These are phyloP conservation scores for Comarum palustre DNA, from an alignment of 306 rosid genomes.

Conservation along the genomic window DNA sequence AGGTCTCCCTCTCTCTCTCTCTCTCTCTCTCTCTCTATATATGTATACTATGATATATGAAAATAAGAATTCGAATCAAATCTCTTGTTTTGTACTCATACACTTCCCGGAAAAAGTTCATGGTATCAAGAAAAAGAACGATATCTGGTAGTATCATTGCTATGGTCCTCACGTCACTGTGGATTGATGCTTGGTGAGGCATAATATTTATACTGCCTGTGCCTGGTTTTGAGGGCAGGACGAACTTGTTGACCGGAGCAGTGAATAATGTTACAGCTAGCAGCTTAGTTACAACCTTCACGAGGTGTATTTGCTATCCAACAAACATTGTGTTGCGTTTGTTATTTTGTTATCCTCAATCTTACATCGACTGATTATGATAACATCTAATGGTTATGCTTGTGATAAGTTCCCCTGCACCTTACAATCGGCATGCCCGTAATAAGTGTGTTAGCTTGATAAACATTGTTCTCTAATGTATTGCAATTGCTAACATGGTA, in stretches of 20 bases:
- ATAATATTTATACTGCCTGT: not conserved
- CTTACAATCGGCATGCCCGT: not conserved
- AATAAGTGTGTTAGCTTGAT: too few relatives aligned
- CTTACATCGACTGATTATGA: not conserved
- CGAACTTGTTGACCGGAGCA: constrained; percentile 18
- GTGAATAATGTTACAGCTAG: not conserved
- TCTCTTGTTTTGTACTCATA: constrained; percentile 6
- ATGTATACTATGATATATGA: not conserved
- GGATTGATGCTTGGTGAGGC: constrained; percentile 34
- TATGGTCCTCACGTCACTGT: constrained; percentile 13
- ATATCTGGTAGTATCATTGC: constrained; percentile 27
- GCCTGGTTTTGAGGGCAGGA: constrained; percentile 26
- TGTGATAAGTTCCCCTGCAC: not conserved
- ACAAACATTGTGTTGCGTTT: not conserved
- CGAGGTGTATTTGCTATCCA: not conserved
- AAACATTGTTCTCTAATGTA: not conserved
- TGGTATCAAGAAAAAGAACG: constrained; percentile 26
- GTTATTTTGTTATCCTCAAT: not conserved
- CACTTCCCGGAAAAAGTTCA: constrained; percentile 33
- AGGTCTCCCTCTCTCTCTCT: not conserved
- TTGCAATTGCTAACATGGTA: too few relatives aligned
- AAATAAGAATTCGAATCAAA: constrained; percentile 24
- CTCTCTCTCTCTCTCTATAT: too few relatives aligned
- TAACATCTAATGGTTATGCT: not conserved
- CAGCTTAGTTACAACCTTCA: not conserved